Percentiles rank a stretch among this genome's conserved stretches.
phyloP scores from a whole-genome alignment of 2,329 filamentous ascomycete genomes.

The Sarocladium oryzae region DNA sequence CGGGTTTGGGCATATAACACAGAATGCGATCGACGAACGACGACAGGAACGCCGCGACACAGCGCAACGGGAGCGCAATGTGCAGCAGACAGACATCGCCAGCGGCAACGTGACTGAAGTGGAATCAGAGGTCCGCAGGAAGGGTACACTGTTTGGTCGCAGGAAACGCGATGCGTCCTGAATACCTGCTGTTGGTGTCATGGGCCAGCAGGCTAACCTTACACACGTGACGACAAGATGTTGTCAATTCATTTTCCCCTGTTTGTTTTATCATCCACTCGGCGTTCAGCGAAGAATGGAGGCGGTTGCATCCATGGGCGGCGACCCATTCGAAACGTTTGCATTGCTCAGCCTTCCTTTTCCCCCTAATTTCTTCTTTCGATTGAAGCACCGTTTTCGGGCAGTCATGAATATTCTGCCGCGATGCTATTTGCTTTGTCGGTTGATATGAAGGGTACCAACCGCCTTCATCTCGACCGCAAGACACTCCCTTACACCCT shows the following conservation, averaged over 20 bases:
- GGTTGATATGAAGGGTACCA: neutral
- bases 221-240: neutral
- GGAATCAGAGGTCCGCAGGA: conserved; percentile 27
- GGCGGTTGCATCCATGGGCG: neutral
- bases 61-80: conserved; percentile 34
- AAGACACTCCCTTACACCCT: no score
- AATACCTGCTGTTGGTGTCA: conserved; percentile 6
- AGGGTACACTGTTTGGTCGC: conserved; percentile 39
- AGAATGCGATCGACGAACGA: conserved; percentile 72
- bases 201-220: neutral
- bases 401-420: neutral
- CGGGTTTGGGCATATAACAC: conserved; percentile 74
- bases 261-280: neutral
- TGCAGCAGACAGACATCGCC: conserved; percentile 14
- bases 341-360: conserved; percentile 7
- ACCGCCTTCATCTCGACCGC: no score
- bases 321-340: neutral
- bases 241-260: neutral
- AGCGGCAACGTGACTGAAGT: conserved; percentile 26
- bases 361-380: conserved; percentile 3
- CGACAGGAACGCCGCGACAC: conserved; percentile 60
- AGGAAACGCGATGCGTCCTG: conserved; percentile 28
- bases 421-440: neutral
- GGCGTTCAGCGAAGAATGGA: conserved; percentile 5
- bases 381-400: conserved; percentile 7